These are phyloP conservation scores for Trichosporon asahii DNA, from an alignment of 1,284 basidiomycete genomes.

Conservation along the genomic window DNA sequence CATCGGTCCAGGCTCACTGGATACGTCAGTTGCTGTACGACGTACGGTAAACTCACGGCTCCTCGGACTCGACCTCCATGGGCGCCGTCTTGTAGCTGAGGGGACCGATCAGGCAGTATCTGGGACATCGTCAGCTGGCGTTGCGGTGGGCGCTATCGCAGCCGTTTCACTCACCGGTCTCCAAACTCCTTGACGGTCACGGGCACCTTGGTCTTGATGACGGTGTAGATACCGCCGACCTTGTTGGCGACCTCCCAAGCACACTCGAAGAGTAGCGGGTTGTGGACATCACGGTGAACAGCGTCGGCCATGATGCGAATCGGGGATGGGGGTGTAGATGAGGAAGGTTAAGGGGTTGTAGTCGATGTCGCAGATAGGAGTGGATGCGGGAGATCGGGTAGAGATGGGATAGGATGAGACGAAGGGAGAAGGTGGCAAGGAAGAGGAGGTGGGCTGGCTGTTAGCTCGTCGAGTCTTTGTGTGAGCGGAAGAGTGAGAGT, in stretches of 20 bases:
- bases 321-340: not conserved
- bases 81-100: conserved; percentile 96
- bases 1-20: conserved; percentile 57
- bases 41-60: conserved; percentile 61
- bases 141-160: not conserved
- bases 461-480: not conserved
- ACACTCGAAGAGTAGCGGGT: conserved; percentile 78
- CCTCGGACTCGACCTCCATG: conserved; percentile 94
- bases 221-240: conserved; percentile 98
- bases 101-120: conserved; percentile 89
- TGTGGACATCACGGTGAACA: conserved; percentile 65
- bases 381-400: not conserved
- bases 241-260: conserved; percentile 96
- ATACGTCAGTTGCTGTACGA: not conserved
- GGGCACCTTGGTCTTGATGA: conserved; percentile 98
- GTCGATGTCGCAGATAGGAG: not conserved
- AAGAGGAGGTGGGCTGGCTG: not conserved
- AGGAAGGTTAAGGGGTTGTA: not conserved
- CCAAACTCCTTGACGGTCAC: conserved; percentile 87
- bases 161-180: conserved; percentile 42
- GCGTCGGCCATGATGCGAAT: conserved; percentile 9
- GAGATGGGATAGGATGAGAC: not conserved
- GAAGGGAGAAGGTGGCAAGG: not conserved
- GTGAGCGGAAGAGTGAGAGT: not conserved
- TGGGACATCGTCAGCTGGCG: conserved; percentile 27